A percentile compares a stretch with the other conserved stretches of the same genome.
phyloP scores from a whole-genome alignment of 2,329 filamentous ascomycete genomes.

The Emergomyces africanus region DNA sequence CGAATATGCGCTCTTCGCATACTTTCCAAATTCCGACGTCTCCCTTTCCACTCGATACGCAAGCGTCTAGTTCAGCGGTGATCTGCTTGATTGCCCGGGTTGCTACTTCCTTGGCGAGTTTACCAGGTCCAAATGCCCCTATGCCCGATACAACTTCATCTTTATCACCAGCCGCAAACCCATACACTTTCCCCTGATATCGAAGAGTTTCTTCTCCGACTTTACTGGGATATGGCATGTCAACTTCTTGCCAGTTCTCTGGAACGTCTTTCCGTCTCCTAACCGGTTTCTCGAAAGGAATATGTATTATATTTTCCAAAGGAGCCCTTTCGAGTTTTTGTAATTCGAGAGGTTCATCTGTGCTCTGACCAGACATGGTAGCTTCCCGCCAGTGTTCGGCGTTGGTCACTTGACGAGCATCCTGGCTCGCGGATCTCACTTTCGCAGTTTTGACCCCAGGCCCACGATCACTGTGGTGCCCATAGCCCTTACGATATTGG shows the following conservation, averaged over 20 bases:
- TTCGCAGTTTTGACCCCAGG: neutral
- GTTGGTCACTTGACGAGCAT: neutral
- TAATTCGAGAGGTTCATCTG: neutral
- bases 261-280: neutral
- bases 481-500: neutral
- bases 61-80: conserved; percentile 17
- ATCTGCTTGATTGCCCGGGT: conserved; percentile 21
- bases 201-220: neutral
- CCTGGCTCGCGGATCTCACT: neutral
- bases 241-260: neutral
- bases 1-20: conserved; percentile 29
- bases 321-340: neutral
- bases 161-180: neutral
- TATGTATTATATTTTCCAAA: neutral
- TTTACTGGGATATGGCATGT: neutral
- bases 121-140: neutral
- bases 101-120: conserved; percentile 13
- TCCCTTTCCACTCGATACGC: conserved; percentile 17
- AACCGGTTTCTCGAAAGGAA: neutral
- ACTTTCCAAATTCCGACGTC: conserved; percentile 28
- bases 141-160: neutral
- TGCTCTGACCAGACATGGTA: neutral
- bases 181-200: conserved; percentile 1
- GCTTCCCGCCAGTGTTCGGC: neutral
- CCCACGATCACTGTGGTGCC: neutral